A percentile compares a stretch with the other conserved stretches of the same genome.
These are phyloP conservation scores for Fusarium sp. DNA, from an alignment of 2,329 filamentous ascomycete species.

Conservation along the genomic window DNA sequence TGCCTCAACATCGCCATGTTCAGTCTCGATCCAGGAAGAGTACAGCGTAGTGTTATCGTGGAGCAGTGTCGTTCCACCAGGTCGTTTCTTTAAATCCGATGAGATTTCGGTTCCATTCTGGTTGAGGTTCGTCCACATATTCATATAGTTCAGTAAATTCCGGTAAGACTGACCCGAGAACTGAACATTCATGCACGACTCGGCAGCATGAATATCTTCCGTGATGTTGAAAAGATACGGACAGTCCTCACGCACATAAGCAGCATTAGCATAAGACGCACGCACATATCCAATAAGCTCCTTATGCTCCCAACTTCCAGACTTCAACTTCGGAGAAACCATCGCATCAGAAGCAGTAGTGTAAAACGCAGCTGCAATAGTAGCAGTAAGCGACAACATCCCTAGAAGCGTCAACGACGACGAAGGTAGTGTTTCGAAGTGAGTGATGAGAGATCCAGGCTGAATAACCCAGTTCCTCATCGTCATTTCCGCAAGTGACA, in stretches of 20 bases:
- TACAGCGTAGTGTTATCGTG: constrained; percentile 77
- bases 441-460: constrained; percentile 75
- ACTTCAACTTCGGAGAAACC: constrained; percentile 75
- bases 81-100: constrained; percentile 57
- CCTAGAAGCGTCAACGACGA: constrained; percentile 72
- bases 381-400: constrained; percentile 67
- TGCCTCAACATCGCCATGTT: constrained; percentile 60
- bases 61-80: constrained; percentile 67
- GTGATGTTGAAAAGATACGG: constrained; percentile 63
- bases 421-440: constrained; percentile 70
- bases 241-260: constrained; percentile 65
- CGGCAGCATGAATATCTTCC: constrained; percentile 52
- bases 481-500: constrained; percentile 78
- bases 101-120: constrained; percentile 53
- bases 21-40: constrained; percentile 72
- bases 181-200: constrained; percentile 73
- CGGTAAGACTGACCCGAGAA: constrained; percentile 75
- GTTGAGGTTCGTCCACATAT: constrained; percentile 61
- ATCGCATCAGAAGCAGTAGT: constrained; percentile 79
- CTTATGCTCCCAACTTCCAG: constrained; percentile 58
- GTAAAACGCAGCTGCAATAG: constrained; percentile 74
- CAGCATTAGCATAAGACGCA: constrained; percentile 69
- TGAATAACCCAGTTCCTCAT: constrained; percentile 78
- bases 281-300: constrained; percentile 64
- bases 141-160: constrained; percentile 70